Percentiles rank a stretch among this genome's conserved stretches.
Conservation (phyloP, 192 early-diverging fungal genomes). For the Lobosporangium transversale region DNA sequence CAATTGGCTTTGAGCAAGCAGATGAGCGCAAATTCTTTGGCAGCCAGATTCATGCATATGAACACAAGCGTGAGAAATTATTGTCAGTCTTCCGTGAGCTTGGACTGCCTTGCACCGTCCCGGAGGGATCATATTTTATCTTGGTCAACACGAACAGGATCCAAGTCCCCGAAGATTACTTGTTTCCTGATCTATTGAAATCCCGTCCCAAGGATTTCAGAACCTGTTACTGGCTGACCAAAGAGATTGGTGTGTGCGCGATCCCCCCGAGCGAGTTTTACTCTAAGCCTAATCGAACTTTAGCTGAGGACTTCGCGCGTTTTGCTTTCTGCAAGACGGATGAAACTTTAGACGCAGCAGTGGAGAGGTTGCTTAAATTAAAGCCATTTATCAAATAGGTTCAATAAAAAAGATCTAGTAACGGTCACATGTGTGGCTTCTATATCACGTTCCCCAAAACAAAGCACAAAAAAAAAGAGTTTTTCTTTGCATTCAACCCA, state of each 20-base stretch:
- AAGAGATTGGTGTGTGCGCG: slow-evolving; percentile 88
- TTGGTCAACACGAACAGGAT: slow-evolving; percentile 83
- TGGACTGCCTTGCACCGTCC: slow-evolving; percentile 82
- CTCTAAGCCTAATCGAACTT: slow-evolving; percentile 66
- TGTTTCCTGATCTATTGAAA: slow-evolving; percentile 64
- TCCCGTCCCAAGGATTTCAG: slow-evolving; percentile 78
- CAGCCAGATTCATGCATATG: slow-evolving; percentile 74
- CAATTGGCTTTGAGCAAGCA: slow-evolving; percentile 76
- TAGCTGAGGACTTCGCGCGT: slow-evolving; percentile 81
- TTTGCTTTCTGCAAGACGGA: slow-evolving; percentile 96
- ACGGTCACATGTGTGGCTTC: no score
- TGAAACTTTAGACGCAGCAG: slow-evolving; percentile 81
- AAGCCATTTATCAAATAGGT: slow-evolving; percentile 62
- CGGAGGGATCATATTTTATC: slow-evolving; percentile 95
- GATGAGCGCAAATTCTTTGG: slow-evolving; percentile 70
- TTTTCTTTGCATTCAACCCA: not conserved
- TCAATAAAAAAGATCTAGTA: no score
- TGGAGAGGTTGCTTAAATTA: slow-evolving; percentile 69
- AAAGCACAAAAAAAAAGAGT: slow-evolving; percentile 6
- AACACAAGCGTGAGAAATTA: slow-evolving; percentile 78
- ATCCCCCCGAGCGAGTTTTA: slow-evolving; percentile 96
- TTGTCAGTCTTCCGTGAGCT: slow-evolving; percentile 69
- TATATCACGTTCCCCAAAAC: not conserved
- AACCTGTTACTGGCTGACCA: slow-evolving; percentile 86
- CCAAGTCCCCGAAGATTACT: slow-evolving; percentile 68